Base-by-base conservation (phyloP, 2,329 filamentous ascomycete species). In the Exophiala lecanii-corni region DNA sequence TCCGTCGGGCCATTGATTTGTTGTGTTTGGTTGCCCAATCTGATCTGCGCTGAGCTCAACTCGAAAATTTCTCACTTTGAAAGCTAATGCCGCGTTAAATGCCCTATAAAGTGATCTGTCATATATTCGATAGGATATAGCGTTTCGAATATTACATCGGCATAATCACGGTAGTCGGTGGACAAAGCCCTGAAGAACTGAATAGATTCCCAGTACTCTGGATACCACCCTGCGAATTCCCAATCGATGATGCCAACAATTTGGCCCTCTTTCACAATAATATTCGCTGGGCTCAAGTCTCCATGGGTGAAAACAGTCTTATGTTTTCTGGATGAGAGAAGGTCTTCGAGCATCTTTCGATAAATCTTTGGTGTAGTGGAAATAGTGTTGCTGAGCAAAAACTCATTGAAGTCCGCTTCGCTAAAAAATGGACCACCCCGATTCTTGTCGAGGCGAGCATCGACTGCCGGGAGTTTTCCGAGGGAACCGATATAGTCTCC, bases 191-290 rank as follows among this genome's bases (percentile, higher is more conserved):
- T 26, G n/a, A 45, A 36, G 37, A 36, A 45, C 17, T 36, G 36
- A 4, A 47, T 41, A 13, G 23, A 61, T 26, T 61, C 54, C 45
- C 57, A 58, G 50, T 53, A 59, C 2, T 58, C 31, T 33, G 55
- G 53, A 9, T 50, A 56, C 30, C 44, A 60, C 4, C 56, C 56
- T 35, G 58, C 51, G 34, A 54, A 54, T 37, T 61, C 57, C 55
- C 52, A 60, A 19, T 59, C 56, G 13, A 61, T 51, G 35, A 62
- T 56, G 34, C 46, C 30, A 5, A 56, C 47, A 35, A 55, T 19
- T 15, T 47, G 39, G 5, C 55, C 52, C 25, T 55, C 49, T 44
- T 40, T 37, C 15, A 59, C 49, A 12, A 58, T 12, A 6, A 58
- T 50, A 39, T 58, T 58, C 4, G 39, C 41, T 5, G 49, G 38